Conservation (phyloP, 1,139 yeast genomes). For the Debaryomyces fabryi region DNA sequence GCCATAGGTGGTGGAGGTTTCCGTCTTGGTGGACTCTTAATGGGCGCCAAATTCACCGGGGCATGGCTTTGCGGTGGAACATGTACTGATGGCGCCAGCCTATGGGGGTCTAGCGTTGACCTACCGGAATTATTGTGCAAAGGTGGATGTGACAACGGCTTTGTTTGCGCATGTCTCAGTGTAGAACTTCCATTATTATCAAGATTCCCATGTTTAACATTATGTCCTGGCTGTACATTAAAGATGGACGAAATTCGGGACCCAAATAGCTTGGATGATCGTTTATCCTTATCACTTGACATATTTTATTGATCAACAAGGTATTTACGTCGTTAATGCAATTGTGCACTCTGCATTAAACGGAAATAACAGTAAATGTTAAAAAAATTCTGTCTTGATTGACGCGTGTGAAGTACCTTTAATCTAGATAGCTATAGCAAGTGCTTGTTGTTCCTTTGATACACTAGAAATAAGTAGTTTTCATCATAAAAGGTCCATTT, state of each 20-base stretch:
- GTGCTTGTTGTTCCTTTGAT: background rate
- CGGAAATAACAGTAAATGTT: background rate
- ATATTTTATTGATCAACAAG: conserved; percentile 4
- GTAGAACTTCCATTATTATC: background rate
- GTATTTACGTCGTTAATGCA: background rate
- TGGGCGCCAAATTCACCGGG: conserved; percentile 17
- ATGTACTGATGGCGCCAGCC: background rate
- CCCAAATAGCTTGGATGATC: conserved; percentile 24
- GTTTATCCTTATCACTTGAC: conserved; percentile 19
- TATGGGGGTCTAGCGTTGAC: background rate
- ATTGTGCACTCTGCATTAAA: background rate
- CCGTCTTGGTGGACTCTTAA: conserved; percentile 15
- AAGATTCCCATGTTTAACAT: background rate
- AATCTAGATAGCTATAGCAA: background rate
- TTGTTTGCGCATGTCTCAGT: background rate
- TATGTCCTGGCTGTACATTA: conserved; percentile 16
- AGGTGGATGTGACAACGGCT: conserved; percentile 6
- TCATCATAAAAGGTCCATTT: background rate
- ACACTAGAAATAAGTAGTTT: background rate
- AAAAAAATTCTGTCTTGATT: background rate
- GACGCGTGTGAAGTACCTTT: background rate
- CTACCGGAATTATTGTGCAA: conserved; percentile 2
- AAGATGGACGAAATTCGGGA: conserved; percentile 32
- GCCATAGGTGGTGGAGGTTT: conserved; percentile 26
- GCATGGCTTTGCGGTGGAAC: background rate